Evolutionary conservation across 352 stramenopile genomes (phyloP).

Genomic region (Phytophthora crassamura): DNA sequence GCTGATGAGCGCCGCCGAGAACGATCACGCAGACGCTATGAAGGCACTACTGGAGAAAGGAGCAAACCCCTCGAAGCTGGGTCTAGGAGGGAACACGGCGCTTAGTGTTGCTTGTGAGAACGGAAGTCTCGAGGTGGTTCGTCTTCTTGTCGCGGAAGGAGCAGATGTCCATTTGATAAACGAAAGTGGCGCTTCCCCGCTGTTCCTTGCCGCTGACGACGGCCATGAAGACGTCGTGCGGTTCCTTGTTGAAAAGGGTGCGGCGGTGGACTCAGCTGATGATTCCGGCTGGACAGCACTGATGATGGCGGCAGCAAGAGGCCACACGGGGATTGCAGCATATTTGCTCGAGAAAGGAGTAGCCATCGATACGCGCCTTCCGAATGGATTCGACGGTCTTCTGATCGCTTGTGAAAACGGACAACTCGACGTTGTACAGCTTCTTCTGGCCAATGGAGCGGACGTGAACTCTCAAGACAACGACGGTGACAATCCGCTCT

Average conservation of each 20-base stretch:
- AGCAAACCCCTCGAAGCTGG: conserved; percentile 9
- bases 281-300: background rate
- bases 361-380: too few relatives aligned
- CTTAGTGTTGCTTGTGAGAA: conserved; percentile 4
- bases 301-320: background rate
- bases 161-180: too few relatives aligned
- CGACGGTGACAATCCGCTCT: background rate
- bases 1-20: conserved; percentile 2
- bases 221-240: background rate
- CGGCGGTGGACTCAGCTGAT: background rate
- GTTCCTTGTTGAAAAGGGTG: background rate
- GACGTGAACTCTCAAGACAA: background rate
- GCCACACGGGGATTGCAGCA: background rate
- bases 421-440: too few relatives aligned
- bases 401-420: background rate
- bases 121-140: conserved; percentile 9
- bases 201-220: too few relatives aligned
- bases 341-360: background rate
- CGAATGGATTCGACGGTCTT: too few relatives aligned
- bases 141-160: conserved; percentile 7
- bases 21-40: background rate
- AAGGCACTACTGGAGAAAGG: background rate
- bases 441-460: background rate
- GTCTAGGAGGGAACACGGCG: conserved; percentile 1
- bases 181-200: too few relatives aligned